Base-by-base conservation (phyloP, 2,329 filamentous ascomycete species). In the Verticillium longisporum region DNA sequence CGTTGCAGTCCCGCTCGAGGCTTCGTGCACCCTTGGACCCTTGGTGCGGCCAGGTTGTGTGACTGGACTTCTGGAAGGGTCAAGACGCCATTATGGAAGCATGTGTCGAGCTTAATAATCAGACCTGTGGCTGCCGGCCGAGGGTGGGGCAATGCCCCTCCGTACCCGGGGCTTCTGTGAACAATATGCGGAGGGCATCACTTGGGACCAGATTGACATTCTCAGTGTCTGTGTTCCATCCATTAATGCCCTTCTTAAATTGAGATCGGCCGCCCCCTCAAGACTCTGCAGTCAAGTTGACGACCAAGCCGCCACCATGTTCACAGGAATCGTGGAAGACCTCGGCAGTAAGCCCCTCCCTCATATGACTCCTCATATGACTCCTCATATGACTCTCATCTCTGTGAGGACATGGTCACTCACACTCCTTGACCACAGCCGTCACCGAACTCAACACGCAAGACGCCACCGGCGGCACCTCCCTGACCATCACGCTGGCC, bases 311-410 rank as follows among this genome's bases (percentile, higher is more conserved):
- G 6, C 66, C 68, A 74, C 59, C 63, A 98, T 99, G 95, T 98
- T 99, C 72, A 98, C 95, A 61, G 95, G 95, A 68, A 90, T 97
- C 64, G 91, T 97, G 60, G 92, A 97, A 78, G 89, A 89, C 64
- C 89, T 98, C 66, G 95, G 95, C 80, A 93, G 94, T 96, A 80
- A 77, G 88, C 79, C 61, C 21, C 34, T 55, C 61, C 21, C 34
- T 55, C 55, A 60, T 61, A 55, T 60, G 53, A 45, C 36, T 18
- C 32, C 18, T 21, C 18, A 21, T 21, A 21, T 21, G 18, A 21
- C 18, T 21, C 54, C 53, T 31, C 26, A 31, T 31, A 31, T 31
- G 26, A 31, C 26, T 31, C 26, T 55, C 55, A 62, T 62, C 26
- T 31, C 26, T 31, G 26, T 31, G 26, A 4, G 26, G 26, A 31